Base-by-base conservation (phyloP, 2,329 filamentous ascomycete genomes). In the Whalleya microplaca region DNA sequence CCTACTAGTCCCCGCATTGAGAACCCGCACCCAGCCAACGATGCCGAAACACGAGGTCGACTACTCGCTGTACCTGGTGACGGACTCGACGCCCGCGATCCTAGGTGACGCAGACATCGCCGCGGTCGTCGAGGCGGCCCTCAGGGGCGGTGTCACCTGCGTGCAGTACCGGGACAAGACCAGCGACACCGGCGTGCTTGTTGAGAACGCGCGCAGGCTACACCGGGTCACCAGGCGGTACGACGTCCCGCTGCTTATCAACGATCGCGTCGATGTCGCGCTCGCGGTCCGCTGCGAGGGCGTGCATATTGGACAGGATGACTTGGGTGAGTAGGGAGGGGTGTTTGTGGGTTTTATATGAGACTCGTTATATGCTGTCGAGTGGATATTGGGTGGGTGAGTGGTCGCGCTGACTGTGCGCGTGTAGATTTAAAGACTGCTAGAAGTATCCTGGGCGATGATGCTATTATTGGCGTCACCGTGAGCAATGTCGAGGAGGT, bases 291-390 rank as follows among this genome's bases (percentile, higher is more conserved):
- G 87, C 12, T 95, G 91, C 55, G 94, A 97, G 76, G 95, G 95
- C 45, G 92, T 96, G 8, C 95, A 98, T 72, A 84, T 98, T 48
- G 95, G 95, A 6, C 94, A 98, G 77, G 93, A 97, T 81, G 94
- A 98, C 73, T 88, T 96, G 80, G 80, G 88, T 90, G 73, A 64
- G 81, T 73, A 44, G 32, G 32, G 4, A 27, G 9, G 23, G 23
- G 4, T 9, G 9, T 27, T 27, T 27, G 4, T 27, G 4, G 9
- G 4, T 27, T 27, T 37, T 16, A 37, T 12, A 14, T 16, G 14
- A 37, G 7, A 6, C 32, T 37, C 3, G 32, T 14, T 5, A 37
- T 37, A 20, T 27, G 18, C 3, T n/a, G 44, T 19, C 19, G 6
- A 21, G 16, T 12, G 12, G 7, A 10, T 41, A 43, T 7, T 61